phyloP scores from a whole-genome alignment of 352 stramenopile species.

The Phytophthora lateralis region DNA sequence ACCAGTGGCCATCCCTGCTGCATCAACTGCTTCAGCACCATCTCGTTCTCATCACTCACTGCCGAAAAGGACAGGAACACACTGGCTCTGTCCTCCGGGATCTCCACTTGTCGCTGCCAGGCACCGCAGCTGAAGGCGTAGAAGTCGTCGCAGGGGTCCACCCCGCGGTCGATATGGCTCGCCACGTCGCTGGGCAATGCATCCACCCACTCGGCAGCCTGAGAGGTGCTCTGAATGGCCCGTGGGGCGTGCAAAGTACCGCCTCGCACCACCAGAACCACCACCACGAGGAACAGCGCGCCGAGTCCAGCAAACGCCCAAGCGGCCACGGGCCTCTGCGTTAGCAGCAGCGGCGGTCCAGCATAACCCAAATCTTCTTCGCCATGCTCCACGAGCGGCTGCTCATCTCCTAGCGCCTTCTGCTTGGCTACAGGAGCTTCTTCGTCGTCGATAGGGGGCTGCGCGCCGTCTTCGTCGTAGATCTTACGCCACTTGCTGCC shows the following conservation, averaged over 20 bases:
- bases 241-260: constrained; percentile 34
- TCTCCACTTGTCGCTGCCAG: constrained; percentile 49
- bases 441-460: constrained; percentile 17
- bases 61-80: constrained; percentile 45
- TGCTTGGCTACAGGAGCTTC: constrained; percentile 7
- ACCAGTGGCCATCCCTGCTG: constrained; percentile 68
- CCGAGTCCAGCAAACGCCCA: constrained; percentile 37
- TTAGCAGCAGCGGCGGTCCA: constrained; percentile 7
- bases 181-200: constrained; percentile 44
- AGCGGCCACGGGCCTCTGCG: constrained; percentile 31
- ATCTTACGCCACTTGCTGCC: constrained; percentile 31
- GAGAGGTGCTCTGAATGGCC: constrained; percentile 24
- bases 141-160: constrained; percentile 76
- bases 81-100: constrained; percentile 44
- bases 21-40: constrained; percentile 59
- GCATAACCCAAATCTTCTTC: constrained; percentile 12
- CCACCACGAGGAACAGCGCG: constrained; percentile 48
- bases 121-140: constrained; percentile 73
- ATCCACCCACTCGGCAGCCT: constrained; percentile 18
- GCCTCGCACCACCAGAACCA: constrained; percentile 46
- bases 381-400: constrained; percentile 23
- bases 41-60: constrained; percentile 38
- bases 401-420: constrained; percentile 16
- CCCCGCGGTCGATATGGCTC: constrained; percentile 46
- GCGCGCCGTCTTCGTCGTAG: constrained; percentile 21